Evolutionary conservation across 2,329 filamentous ascomycete species (phyloP).

Genomic region (Cryphonectria radicalis): DNA sequence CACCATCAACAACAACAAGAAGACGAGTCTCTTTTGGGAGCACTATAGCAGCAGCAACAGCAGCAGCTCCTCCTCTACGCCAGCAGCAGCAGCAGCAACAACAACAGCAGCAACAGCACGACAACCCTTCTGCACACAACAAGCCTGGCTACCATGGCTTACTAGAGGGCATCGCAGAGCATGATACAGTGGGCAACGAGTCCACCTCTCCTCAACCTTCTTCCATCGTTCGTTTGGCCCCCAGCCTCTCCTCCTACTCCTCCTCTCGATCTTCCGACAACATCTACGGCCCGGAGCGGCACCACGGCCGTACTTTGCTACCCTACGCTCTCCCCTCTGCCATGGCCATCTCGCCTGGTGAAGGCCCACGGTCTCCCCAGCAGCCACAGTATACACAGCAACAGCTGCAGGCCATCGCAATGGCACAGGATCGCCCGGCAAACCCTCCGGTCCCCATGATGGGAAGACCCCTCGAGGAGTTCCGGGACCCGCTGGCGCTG

Average conservation of each 20-base stretch:
- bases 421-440: constrained; percentile 20
- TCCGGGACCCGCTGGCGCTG: constrained; percentile 57
- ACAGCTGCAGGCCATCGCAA: constrained; percentile 29
- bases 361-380: constrained; percentile 31
- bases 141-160: constrained; percentile 30
- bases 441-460: constrained; percentile 20
- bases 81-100: no score
- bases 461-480: constrained; percentile 35
- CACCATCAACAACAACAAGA: not conserved
- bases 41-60: constrained; percentile 30
- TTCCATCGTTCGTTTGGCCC: constrained; percentile 41
- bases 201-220: constrained; percentile 44
- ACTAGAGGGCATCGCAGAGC: constrained; percentile 30
- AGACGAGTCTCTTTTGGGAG: constrained; percentile 17
- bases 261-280: constrained; percentile 43
- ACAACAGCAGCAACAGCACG: constrained; percentile 21
- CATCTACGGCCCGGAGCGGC: constrained; percentile 49
- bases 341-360: constrained; percentile 33
- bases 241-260: constrained; percentile 45
- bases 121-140: constrained; percentile 21
- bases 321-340: constrained; percentile 28
- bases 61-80: constrained; percentile 27
- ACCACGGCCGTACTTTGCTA: constrained; percentile 41
- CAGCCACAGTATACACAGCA: constrained; percentile 31
- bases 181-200: constrained; percentile 33